Conservation (phyloP, 352 stramenopile genomes). For the Pythium aquatile region DNA sequence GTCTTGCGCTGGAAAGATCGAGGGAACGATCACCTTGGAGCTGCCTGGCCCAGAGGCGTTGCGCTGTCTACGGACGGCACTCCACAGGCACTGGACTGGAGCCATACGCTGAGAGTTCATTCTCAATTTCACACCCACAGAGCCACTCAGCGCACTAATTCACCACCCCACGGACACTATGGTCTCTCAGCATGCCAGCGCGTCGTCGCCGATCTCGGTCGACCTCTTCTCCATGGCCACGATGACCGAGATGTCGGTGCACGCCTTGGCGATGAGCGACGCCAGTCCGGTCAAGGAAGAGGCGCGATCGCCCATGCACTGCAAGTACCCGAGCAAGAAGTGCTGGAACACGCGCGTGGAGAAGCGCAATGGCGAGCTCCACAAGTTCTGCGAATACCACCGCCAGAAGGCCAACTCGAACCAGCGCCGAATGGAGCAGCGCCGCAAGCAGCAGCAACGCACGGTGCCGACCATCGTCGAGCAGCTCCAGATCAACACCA, state of each 20-base stretch:
- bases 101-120: slow-evolving; percentile 6
- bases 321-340: slow-evolving; percentile 81
- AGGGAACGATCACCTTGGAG: slow-evolving; percentile 14
- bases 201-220: slow-evolving; percentile 25
- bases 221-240: slow-evolving; percentile 23
- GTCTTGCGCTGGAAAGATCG: slow-evolving; percentile 22
- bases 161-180: slow-evolving; percentile 13
- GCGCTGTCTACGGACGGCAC: slow-evolving; percentile 5
- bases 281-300: slow-evolving; percentile 10
- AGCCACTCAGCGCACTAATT: slow-evolving; percentile 8
- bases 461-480: slow-evolving; percentile 16
- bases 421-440: slow-evolving; percentile 82
- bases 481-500: slow-evolving; percentile 21
- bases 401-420: slow-evolving; percentile 84
- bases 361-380: slow-evolving; percentile 81
- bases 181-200: slow-evolving; percentile 25
- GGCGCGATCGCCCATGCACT: slow-evolving; percentile 27
- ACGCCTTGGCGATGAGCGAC: not conserved
- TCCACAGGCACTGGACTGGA: not conserved
- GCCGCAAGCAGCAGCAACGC: slow-evolving; percentile 56
- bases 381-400: slow-evolving; percentile 88
- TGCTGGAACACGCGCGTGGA: slow-evolving; percentile 77
- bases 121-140: slow-evolving; percentile 18
- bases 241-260: slow-evolving; percentile 3
- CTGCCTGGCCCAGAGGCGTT: not conserved